Conservation (phyloP, 352 stramenopile genomes). For the Phytopythium boreale region DNA sequence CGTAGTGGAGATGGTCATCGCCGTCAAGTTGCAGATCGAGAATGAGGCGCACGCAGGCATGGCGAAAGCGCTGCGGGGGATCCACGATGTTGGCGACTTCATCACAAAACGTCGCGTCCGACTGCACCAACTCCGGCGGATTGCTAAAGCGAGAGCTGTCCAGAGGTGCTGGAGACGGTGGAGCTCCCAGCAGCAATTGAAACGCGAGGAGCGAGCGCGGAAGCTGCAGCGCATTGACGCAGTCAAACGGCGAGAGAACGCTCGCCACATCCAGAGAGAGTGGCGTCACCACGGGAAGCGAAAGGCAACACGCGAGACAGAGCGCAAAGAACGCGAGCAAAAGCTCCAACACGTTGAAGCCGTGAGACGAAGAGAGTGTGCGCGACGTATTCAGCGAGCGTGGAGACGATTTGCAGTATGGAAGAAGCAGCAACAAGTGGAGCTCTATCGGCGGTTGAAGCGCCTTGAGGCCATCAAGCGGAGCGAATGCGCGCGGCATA, state of each 20-base stretch:
- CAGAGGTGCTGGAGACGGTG: slow-evolving; percentile 21
- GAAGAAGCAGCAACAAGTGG: slow-evolving; percentile 3
- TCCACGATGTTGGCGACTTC: slow-evolving; percentile 11
- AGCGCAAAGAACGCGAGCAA: slow-evolving; percentile 9
- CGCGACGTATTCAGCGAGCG: slow-evolving; percentile 3
- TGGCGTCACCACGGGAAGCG: not conserved
- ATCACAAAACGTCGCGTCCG: slow-evolving; percentile 8
- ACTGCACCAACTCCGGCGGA: slow-evolving; percentile 16
- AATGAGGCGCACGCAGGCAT: slow-evolving; percentile 12
- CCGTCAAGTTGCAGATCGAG: slow-evolving; percentile 31
- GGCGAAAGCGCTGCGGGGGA: slow-evolving; percentile 2
- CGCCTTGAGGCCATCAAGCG: not conserved
- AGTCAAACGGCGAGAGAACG: not conserved
- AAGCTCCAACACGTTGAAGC: slow-evolving; percentile 10
- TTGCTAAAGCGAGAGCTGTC: slow-evolving; percentile 16
- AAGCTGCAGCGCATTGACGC: slow-evolving; percentile 2
- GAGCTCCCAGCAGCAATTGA: slow-evolving; percentile 10
- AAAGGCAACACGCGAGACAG: not conserved
- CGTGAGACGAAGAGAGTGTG: not conserved
- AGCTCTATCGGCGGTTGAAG: not conserved
- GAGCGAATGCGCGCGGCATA: slow-evolving; percentile 1
- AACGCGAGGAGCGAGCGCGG: slow-evolving; percentile 9
- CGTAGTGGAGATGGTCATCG: slow-evolving; percentile 32
- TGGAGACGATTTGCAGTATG: slow-evolving; percentile 6
- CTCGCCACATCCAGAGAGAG: slow-evolving; percentile 1